phyloP scores from a whole-genome alignment of 352 stramenopile genomes.

The Phytophthora megakarya region DNA sequence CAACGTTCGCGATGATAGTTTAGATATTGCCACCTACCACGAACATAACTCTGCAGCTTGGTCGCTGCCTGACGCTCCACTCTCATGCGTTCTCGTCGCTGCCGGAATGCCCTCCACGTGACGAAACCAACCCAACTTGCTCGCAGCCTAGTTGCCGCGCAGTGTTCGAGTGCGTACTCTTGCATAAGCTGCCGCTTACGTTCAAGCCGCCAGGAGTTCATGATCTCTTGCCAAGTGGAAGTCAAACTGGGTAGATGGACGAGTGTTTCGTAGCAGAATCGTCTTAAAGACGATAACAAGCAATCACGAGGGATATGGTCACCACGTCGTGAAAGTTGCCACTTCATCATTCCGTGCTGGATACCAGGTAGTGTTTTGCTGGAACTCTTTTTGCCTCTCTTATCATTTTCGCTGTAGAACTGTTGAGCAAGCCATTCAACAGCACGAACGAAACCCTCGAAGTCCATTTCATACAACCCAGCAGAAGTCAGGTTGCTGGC shows the following conservation, averaged over 20 bases:
- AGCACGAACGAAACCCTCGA: slow-evolving; percentile 52
- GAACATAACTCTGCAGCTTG: slow-evolving; percentile 50
- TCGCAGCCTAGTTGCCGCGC: slow-evolving; percentile 55
- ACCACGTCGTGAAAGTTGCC: slow-evolving; percentile 12
- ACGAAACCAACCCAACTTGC: slow-evolving; percentile 44
- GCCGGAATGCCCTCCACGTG: slow-evolving; percentile 26
- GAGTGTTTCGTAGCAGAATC: slow-evolving; percentile 55
- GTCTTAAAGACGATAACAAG: slow-evolving; percentile 19
- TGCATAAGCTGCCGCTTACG: slow-evolving; percentile 44
- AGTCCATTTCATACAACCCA: slow-evolving; percentile 67
- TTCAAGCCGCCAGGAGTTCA: slow-evolving; percentile 51
- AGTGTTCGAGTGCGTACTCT: slow-evolving; percentile 39
- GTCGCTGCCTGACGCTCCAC: slow-evolving; percentile 46
- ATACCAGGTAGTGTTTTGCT: slow-evolving; percentile 2
- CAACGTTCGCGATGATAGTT: slow-evolving; percentile 27
- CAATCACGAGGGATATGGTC: slow-evolving; percentile 3
- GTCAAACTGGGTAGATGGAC: slow-evolving; percentile 47
- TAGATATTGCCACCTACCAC: slow-evolving; percentile 28
- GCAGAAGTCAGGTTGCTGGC: slow-evolving; percentile 39
- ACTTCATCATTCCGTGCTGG: slow-evolving; percentile 27
- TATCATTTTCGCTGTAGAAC: slow-evolving; percentile 30
- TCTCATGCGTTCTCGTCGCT: slow-evolving; percentile 38
- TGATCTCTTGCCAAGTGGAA: slow-evolving; percentile 44
- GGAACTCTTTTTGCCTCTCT: not conserved
- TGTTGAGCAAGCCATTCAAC: slow-evolving; percentile 44